Base-by-base conservation (phyloP, 768 basidiomycete genomes). In the Tulasnella sp. region DNA sequence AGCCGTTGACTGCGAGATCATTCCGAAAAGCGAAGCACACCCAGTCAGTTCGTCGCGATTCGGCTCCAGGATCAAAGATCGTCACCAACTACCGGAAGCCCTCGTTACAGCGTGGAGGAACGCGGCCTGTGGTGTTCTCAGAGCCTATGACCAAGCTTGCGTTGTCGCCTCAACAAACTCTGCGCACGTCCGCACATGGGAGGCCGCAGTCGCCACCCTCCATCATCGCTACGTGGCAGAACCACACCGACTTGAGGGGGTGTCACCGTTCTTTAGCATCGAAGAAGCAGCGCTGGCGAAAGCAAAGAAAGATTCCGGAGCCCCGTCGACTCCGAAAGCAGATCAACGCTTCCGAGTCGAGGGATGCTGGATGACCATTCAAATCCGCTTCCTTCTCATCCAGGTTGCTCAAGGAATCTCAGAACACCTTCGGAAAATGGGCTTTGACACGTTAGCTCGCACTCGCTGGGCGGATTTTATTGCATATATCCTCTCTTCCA, bases 301-400 rank as follows among this genome's bases (percentile, higher is more conserved):
- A 60, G 90, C 92, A 0, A 88, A 85, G 81, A 84, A 88, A 69
- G 86, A 89, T 73, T 88, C 93, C 28, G 92, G 92, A 0, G 90
- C 90, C 82, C 87, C 89, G 0, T 88, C 87, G 69, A 64, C 72
- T 24, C 92, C 91, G 7, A 88, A 87, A 11, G 91, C 91, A 0
- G 92, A 93, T 84, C 87, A 87, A 72, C 88, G 91, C 50, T 91
- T 90, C 85, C 82, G 88, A 20, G 90, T 92, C 8, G 92, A 93
- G 83, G 91, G 91, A 0, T 87, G 91, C 77, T 90, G 89, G 88
- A 82, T 85, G 16, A 89, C 89, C 8, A 83, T 93, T 54, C 85
- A 90, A 40, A 85, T 92, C 40, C 89, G 92, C 3, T 87, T 92
- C 80, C 83, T 85, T 12, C 84, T 94, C 41, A 87, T 85, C n/a